Evolutionary conservation across 805 yeast genomes (phyloP).

Genomic region (Ogataea nitratoaversa): DNA sequence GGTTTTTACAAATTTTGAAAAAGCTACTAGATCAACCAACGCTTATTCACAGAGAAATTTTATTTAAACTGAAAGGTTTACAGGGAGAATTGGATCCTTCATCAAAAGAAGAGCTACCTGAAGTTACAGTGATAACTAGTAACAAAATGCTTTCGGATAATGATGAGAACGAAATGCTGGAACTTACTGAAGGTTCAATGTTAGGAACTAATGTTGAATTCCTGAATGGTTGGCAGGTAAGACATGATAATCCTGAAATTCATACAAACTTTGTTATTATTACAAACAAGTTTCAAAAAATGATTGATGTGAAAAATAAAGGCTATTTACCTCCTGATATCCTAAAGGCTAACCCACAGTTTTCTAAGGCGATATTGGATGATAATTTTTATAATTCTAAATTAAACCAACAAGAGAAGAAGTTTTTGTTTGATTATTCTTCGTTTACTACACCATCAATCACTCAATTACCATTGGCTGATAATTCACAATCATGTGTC

Average conservation of each 20-base stretch:
- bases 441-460: conserved; percentile 28
- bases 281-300: conserved; percentile 16
- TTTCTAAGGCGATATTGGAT: conserved; percentile 16
- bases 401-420: conserved; percentile 19
- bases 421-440: conserved; percentile 27
- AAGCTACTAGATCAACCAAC: conserved; percentile 24
- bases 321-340: conserved; percentile 20
- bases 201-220: conserved; percentile 27
- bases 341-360: conserved; percentile 18
- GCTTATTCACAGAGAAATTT: conserved; percentile 13
- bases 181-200: conserved; percentile 16
- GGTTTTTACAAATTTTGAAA: conserved; percentile 28
- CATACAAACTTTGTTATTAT: conserved; percentile 28
- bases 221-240: conserved; percentile 31
- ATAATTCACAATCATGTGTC: conserved; percentile 26
- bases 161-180: conserved; percentile 4
- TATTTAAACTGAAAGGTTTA: conserved; percentile 4
- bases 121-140: conserved; percentile 25
- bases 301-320: conserved; percentile 22
- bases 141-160: conserved; percentile 23
- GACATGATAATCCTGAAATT: conserved; percentile 25
- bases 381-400: conserved; percentile 18
- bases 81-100: conserved; percentile 20
- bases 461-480: conserved; percentile 24
- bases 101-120: conserved; percentile 12